These are phyloP conservation scores for Anastatica hierochuntica DNA, from an alignment of 345 rosid species.

Conservation along the genomic window DNA sequence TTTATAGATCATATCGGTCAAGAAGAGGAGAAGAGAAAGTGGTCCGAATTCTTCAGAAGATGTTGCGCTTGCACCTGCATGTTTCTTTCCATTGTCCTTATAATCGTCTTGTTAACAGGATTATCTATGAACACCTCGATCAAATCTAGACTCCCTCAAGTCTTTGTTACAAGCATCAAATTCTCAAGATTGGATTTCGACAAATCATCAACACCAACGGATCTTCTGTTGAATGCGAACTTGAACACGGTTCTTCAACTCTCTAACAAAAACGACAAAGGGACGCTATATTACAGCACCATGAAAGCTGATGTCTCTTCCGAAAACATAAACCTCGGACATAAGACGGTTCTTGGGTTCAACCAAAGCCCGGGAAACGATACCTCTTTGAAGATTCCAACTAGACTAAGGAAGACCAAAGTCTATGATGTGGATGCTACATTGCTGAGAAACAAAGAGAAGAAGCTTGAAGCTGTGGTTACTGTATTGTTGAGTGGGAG, in stretches of 20 bases:
- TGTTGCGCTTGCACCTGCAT: conserved; percentile 23
- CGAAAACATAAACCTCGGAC: conserved; percentile 20
- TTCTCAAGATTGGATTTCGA: conserved; percentile 11
- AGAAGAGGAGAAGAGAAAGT: conserved; percentile 12
- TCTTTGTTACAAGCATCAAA: conserved; percentile 4
- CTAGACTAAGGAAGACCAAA: neutral
- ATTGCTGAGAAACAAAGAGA: conserved; percentile 14
- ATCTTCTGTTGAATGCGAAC: conserved; percentile 19
- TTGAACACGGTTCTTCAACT: conserved; percentile 13
- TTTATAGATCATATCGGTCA: conserved; percentile 7
- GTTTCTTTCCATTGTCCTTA: conserved; percentile 4
- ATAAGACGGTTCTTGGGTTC: conserved; percentile 18
- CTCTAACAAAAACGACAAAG: conserved; percentile 21
- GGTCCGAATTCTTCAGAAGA: conserved; percentile 7
- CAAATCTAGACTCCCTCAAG: conserved; percentile 23
- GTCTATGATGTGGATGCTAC: conserved; percentile 22
- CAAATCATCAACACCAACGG: conserved; percentile 2
- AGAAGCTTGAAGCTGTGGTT: conserved; percentile 12
- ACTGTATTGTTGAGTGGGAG: conserved; percentile 21
- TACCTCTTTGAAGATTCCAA: neutral
- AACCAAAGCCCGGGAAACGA: conserved; percentile 9
- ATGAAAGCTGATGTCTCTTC: conserved; percentile 17
- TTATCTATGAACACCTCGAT: conserved; percentile 8
- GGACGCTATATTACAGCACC: conserved; percentile 7
- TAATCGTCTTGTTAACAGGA: conserved; percentile 11